Evolutionary conservation across 1,284 basidiomycete species (phyloP).

Genomic region (Marasmius fiardii): DNA sequence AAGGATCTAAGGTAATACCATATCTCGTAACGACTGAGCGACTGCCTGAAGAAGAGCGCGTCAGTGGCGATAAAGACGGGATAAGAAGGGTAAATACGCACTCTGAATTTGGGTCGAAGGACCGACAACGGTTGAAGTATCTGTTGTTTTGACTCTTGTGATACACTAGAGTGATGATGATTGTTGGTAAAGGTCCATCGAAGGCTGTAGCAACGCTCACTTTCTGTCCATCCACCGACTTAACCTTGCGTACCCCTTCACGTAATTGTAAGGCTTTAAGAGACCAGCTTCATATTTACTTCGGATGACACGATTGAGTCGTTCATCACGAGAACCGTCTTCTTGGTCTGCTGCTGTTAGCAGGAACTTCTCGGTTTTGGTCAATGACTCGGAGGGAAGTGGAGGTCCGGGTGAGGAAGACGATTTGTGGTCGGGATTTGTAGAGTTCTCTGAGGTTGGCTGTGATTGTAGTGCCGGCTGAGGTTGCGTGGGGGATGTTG

Average conservation of each 20-base stretch:
- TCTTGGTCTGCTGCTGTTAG: slow-evolving; percentile 96
- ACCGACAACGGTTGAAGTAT: slow-evolving; percentile 89
- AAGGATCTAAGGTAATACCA: slow-evolving; percentile 43
- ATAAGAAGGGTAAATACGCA: slow-evolving; percentile 29
- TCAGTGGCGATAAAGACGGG: slow-evolving; percentile 4
- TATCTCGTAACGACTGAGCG: slow-evolving; percentile 85
- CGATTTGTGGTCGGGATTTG: slow-evolving; percentile 12
- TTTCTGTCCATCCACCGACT: slow-evolving; percentile 95
- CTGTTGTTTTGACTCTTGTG: slow-evolving; percentile 86
- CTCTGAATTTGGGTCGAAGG: slow-evolving; percentile 90
- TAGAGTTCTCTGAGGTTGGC: slow-evolving; percentile 5
- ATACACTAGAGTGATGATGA: slow-evolving; percentile 60
- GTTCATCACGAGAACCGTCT: slow-evolving; percentile 86
- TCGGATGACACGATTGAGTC: slow-evolving; percentile 88
- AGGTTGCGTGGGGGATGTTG: slow-evolving; percentile 15
- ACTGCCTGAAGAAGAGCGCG: slow-evolving; percentile 54
- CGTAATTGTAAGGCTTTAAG: slow-evolving; percentile 95
- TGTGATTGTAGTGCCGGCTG: background rate
- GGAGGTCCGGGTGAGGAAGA: slow-evolving; percentile 34
- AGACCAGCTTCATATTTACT: slow-evolving; percentile 97
- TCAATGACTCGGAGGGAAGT: slow-evolving; percentile 53
- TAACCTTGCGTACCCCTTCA: slow-evolving; percentile 87
- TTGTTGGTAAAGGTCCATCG: too few relatives aligned
- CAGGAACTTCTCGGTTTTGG: slow-evolving; percentile 85
- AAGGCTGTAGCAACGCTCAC: slow-evolving; percentile 31